Evolutionary conservation across 2,329 filamentous ascomycete genomes (phyloP).

Genomic region (Ophiostoma perfectum): DNA sequence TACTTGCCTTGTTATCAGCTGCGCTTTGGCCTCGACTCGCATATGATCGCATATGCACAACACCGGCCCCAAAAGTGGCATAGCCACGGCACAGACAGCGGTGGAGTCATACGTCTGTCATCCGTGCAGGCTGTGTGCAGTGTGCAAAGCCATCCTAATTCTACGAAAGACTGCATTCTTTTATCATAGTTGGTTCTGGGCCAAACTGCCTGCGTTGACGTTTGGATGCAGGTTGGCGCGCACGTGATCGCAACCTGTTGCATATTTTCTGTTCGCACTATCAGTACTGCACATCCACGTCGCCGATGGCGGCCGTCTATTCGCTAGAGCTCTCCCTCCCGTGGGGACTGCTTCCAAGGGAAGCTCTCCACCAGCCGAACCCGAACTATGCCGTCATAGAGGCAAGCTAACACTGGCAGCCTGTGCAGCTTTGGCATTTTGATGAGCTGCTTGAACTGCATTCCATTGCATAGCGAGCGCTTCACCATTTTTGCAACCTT

Average conservation of each 20-base stretch:
- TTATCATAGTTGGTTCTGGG: too few relatives aligned
- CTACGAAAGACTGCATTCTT: too few relatives aligned
- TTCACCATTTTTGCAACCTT: too few relatives aligned
- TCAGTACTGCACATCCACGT: not conserved
- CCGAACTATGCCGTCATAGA: conserved; percentile 23
- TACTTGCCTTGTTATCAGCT: not conserved
- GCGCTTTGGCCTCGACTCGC: conserved; percentile 7
- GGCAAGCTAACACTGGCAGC: not conserved
- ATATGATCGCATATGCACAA: not conserved
- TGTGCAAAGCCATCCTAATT: too few relatives aligned
- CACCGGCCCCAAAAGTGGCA: not conserved
- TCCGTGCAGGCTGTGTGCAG: not conserved
- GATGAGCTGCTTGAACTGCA: too few relatives aligned
- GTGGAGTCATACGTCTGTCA: not conserved
- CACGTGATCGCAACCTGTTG: conserved; percentile 6
- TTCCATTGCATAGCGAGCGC: too few relatives aligned
- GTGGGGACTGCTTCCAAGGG: not conserved
- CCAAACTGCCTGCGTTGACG: too few relatives aligned
- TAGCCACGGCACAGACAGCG: not conserved
- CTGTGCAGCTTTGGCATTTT: too few relatives aligned
- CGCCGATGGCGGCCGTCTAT: not conserved
- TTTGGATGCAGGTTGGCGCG: not conserved
- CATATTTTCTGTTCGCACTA: not conserved
- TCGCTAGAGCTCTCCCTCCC: conserved; percentile 12
- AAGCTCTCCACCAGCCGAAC: conserved; percentile 10